Base-by-base conservation (phyloP, 208 protist genomes). In the Balamuthia mandrillaris region DNA sequence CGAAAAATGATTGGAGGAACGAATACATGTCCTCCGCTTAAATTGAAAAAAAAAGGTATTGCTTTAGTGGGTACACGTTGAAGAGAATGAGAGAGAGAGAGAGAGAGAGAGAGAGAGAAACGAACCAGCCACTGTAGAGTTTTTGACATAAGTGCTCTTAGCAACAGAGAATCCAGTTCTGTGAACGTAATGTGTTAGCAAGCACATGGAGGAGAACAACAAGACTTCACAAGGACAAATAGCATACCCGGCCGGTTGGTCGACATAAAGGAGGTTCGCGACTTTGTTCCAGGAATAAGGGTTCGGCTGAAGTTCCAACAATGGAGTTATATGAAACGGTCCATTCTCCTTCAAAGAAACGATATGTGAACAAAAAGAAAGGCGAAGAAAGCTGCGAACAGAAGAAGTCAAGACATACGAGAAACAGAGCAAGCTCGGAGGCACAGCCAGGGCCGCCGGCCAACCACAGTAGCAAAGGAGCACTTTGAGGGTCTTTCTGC, bases 401-500 rank as follows among this genome's bases (percentile, higher is more conserved):
- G 47, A 54, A 54, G 12, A 12, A 54, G 18, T 18, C 9, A 6
- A 1, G 29, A 1, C 12, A 35, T 35, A 60, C 74, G 52, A 65
- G 65, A 54, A 82, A 82, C 52, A 82, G 60, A n/a, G 74, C 74
- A 12, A 82, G 39, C 27, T 82, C 74, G 37, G 74, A 82, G 3
- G 74, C 60, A 39, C 74, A 82, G 21, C 74, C 74, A 1, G 74
- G 74, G n/a, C 74, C 74, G 52, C 74, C 74, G 29, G 74, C 65
- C 21, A 87, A 52, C 54, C 78, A 89, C 4, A 86, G 33, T 5
- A 89, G 21, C 21, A 89, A 44, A 31, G 87, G 87, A 18, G 58
- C 72, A 12, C 82, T 65, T 42, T 79, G 54, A 10, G 84, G 79
- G 52, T 84, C 87, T n/a, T 39, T 10, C 85, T 89, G 68, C 49